Percentiles rank a stretch among this genome's conserved stretches.
These are phyloP conservation scores for Petunia axillaris DNA, from an alignment of 257 asterid genomes.

Conservation along the genomic window DNA sequence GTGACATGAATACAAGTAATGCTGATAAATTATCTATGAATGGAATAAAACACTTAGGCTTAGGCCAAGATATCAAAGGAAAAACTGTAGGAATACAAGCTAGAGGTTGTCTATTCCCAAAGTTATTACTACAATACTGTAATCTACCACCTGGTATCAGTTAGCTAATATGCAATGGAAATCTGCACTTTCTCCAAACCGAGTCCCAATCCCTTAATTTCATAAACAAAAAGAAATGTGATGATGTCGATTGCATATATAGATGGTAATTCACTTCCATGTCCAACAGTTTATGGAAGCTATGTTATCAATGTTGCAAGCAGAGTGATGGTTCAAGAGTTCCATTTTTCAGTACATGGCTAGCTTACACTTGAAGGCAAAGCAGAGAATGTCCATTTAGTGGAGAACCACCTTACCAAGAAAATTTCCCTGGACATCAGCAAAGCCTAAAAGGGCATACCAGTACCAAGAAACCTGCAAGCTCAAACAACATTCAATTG, in stretches of 20 bases:
- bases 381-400: background rate
- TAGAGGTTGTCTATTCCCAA: background rate
- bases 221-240: background rate
- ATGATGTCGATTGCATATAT: background rate
- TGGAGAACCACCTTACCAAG: constrained; percentile 46
- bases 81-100: background rate
- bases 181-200: background rate
- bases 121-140: background rate
- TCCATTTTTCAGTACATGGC: background rate
- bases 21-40: no score
- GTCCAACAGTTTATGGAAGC: background rate
- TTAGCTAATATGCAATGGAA: background rate
- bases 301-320: background rate
- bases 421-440: constrained; percentile 76
- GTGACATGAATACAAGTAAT: background rate
- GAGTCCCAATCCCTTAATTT: background rate
- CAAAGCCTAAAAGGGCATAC: constrained; percentile 62
- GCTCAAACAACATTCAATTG: background rate
- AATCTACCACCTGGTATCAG: background rate
- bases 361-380: background rate
- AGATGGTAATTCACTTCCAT: background rate
- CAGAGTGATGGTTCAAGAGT: background rate
- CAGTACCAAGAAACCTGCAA: constrained; percentile 82
- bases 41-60: no score
- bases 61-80: background rate